Conservation (phyloP, 176 grass and related monocot genomes). For the Hordeum vulgare region MorexV3_pseudomolecules_assembly NC_058522.1:369895505-369896004, state of each 20-base stretch:
- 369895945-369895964: neutral
- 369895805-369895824: neutral
- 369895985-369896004: neutral
- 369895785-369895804: neutral
- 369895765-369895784: neutral
- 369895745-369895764: neutral
- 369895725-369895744: neutral
- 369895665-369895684: neutral
- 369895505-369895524: neutral
- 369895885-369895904: neutral
- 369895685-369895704: neutral
- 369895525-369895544: neutral
- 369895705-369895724: neutral
- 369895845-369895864: neutral
- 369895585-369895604: neutral
- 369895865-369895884: neutral
- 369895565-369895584: neutral
- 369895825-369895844: neutral
- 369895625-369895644: neutral
- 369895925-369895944: neutral
- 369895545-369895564: neutral
- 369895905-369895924: too few species aligned
- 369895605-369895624: neutral
- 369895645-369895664: neutral
- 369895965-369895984: neutral